These are phyloP conservation scores for Xylaria digitata DNA, from an alignment of 2,329 filamentous ascomycete genomes.

Conservation along the genomic window DNA sequence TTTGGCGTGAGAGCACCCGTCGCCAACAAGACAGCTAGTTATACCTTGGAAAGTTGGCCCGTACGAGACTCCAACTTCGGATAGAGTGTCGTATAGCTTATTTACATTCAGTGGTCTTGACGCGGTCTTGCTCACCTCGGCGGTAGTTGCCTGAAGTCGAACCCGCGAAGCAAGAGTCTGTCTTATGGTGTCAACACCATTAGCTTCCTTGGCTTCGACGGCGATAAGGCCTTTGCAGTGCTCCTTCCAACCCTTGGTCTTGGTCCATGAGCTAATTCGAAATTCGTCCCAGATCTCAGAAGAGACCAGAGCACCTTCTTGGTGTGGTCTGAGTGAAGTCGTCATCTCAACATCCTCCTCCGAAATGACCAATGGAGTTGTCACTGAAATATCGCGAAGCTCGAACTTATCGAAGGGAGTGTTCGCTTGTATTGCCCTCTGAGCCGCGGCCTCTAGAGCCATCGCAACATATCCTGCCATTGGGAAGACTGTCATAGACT, in stretches of 20 bases:
- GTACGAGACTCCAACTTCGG: slow-evolving; percentile 61
- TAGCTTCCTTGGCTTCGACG: slow-evolving; percentile 52
- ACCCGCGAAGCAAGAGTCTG: slow-evolving; percentile 46
- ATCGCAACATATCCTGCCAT: slow-evolving; percentile 65
- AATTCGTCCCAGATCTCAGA: slow-evolving; percentile 67
- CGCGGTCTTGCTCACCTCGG: slow-evolving; percentile 47
- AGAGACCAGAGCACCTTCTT: slow-evolving; percentile 55
- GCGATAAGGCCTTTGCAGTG: slow-evolving; percentile 67
- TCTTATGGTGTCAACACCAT: slow-evolving; percentile 56
- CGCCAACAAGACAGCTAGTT: slow-evolving; percentile 56
- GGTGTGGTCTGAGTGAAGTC: slow-evolving; percentile 57
- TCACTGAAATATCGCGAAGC: slow-evolving; percentile 60
- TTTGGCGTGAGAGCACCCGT: slow-evolving; percentile 50
- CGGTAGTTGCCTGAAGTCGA: slow-evolving; percentile 49
- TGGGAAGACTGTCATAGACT: slow-evolving; percentile 67
- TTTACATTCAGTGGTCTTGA: slow-evolving; percentile 48
- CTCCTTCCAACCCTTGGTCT: slow-evolving; percentile 65
- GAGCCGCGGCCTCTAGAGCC: slow-evolving; percentile 60
- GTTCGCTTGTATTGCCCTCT: slow-evolving; percentile 49
- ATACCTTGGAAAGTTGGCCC: slow-evolving; percentile 65
- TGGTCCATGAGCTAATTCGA: slow-evolving; percentile 64
- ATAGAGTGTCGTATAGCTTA: slow-evolving; percentile 60
- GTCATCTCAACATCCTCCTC: slow-evolving; percentile 64
- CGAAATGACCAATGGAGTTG: slow-evolving; percentile 59
- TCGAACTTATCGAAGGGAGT: slow-evolving; percentile 57